phyloP scores from a whole-genome alignment of 331 rosid genomes.

The Dryas integrifolia region DNA sequence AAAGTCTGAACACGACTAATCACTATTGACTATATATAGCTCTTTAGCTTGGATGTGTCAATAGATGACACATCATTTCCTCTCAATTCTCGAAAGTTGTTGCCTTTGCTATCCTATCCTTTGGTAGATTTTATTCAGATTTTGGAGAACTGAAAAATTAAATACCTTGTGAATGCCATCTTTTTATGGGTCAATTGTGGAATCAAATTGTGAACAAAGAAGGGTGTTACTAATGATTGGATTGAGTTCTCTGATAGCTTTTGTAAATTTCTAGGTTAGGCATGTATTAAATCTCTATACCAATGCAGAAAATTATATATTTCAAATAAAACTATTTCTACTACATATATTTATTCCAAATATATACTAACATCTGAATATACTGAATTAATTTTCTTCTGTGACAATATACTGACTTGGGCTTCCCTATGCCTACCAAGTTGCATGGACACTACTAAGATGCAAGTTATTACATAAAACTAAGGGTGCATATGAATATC shows the following conservation, averaged over 20 bases:
- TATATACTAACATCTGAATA: not conserved
- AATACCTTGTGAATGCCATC: conserved; percentile 16
- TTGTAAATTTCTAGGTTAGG: not conserved
- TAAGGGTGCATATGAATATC: too few species aligned
- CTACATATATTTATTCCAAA: too few species aligned
- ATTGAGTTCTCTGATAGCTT: not conserved
- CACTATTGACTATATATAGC: not conserved
- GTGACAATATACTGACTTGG: too few species aligned
- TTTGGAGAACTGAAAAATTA: conserved; percentile 12
- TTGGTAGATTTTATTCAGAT: not conserved
- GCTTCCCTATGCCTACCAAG: too few species aligned
- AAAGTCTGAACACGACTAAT: not conserved
- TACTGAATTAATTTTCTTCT: not conserved
- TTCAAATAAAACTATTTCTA: too few species aligned
- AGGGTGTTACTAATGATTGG: conserved; percentile 9
- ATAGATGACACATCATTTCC: conserved; percentile 7
- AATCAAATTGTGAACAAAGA: conserved; percentile 8
- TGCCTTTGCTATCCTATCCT: not conserved
- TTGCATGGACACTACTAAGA: too few species aligned
- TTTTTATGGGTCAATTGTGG: conserved; percentile 25
- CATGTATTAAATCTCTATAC: not conserved
- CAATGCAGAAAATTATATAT: not conserved
- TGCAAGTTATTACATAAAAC: too few species aligned
- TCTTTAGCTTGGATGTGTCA: not conserved
- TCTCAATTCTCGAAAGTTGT: conserved; percentile 6